phyloP scores from a whole-genome alignment of 2,329 filamentous ascomycete genomes.

The Botrytis medusae region DNA sequence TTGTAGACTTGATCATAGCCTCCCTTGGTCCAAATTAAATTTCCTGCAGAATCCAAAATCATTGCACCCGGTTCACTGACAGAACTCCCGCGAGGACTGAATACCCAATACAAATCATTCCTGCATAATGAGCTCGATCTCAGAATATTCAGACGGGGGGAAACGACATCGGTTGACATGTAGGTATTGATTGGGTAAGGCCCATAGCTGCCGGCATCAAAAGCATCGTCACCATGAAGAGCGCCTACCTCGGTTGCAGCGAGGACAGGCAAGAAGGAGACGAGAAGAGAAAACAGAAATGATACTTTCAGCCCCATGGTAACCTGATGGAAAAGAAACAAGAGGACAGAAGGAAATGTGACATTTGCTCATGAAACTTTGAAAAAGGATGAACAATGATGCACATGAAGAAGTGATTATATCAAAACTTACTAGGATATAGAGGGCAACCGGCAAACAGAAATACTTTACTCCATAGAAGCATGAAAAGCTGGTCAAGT shows the following conservation, averaged over 20 bases:
- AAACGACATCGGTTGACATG: slow-evolving; percentile 39
- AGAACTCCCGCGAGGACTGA: slow-evolving; percentile 43
- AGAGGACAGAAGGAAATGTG: not conserved
- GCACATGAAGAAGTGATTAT: not conserved
- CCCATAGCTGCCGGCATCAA: slow-evolving; percentile 42
- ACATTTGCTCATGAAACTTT: not conserved
- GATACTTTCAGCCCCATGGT: slow-evolving; percentile 5
- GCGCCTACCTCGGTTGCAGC: slow-evolving; percentile 3
- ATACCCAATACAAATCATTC: slow-evolving; percentile 43
- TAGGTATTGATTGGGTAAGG: slow-evolving; percentile 41
- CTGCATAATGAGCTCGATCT: slow-evolving; percentile 41
- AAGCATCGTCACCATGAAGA: slow-evolving; percentile 33
- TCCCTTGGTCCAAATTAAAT: slow-evolving; percentile 47
- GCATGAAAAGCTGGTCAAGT: not conserved
- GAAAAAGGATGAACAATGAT: not conserved
- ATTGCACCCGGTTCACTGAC: slow-evolving; percentile 44
- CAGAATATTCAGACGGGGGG: slow-evolving; percentile 41
- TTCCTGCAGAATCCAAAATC: slow-evolving; percentile 46
- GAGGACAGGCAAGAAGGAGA: not conserved
- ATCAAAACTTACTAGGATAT: slow-evolving; percentile 3
- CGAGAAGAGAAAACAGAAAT: not conserved
- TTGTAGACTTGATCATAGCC: slow-evolving; percentile 46
- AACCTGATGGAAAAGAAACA: not conserved
- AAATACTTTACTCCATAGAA: not conserved
- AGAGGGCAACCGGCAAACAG: not conserved